phyloP scores from a whole-genome alignment of 129 eudicot species.

The Centella asiatica region DNA sequence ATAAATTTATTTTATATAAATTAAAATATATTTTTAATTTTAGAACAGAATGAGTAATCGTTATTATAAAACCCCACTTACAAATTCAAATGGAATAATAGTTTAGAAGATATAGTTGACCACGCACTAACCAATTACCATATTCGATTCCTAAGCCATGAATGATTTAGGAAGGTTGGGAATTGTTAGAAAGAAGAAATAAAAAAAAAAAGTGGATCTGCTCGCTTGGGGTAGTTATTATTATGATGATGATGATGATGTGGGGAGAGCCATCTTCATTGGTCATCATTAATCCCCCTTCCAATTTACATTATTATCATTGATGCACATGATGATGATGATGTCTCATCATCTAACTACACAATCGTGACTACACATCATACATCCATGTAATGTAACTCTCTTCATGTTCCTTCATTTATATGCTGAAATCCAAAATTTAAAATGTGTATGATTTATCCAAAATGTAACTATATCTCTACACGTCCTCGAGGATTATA shows the following conservation, averaged over 20 bases:
- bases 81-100: too few species aligned
- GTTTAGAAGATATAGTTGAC: background rate
- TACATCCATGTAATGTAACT: background rate
- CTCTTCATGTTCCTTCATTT: background rate
- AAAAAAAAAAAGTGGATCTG: too few species aligned
- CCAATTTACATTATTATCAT: background rate
- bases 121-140: background rate
- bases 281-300: background rate
- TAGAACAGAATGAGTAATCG: too few species aligned
- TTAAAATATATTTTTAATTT: too few species aligned
- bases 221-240: too few species aligned
- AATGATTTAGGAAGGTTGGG: background rate
- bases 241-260: background rate
- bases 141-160: slow-evolving; percentile 8
- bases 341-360: background rate
- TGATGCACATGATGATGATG: slow-evolving; percentile 4
- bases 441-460: background rate
- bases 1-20: too few species aligned
- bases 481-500: too few species aligned
- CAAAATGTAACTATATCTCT: too few species aligned
- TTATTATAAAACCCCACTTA: too few species aligned
- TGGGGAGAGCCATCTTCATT: slow-evolving; percentile 4
- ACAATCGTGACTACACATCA: background rate
- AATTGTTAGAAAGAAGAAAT: slow-evolving; percentile 1
- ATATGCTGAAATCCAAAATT: too few species aligned